Conservation (phyloP, 257 asterid genomes). For the Euphrasia confusa region DNA sequence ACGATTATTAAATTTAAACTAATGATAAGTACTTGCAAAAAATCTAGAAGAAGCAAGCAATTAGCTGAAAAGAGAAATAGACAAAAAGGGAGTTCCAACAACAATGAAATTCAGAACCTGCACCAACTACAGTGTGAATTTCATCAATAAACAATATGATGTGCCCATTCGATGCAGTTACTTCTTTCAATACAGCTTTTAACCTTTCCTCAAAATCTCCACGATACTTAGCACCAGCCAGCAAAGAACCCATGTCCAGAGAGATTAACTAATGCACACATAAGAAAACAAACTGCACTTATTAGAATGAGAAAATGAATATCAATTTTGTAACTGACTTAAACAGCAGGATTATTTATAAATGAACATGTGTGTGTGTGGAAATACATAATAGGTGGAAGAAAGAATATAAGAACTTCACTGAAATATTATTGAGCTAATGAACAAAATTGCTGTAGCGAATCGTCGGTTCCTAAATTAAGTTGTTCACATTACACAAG, state of each 20-base stretch:
- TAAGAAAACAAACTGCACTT: conserved; percentile 10
- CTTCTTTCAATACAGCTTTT: conserved; percentile 88
- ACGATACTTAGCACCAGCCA: conserved; percentile 89
- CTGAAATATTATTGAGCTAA: conserved; percentile 11
- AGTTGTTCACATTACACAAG: conserved; percentile 7
- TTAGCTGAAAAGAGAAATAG: conserved; percentile 14
- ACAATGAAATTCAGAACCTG: conserved; percentile 44
- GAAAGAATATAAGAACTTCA: conserved; percentile 10
- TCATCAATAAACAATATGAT: conserved; percentile 84
- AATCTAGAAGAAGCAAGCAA: conserved; percentile 14
- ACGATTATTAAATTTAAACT: not conserved
- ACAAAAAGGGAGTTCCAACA: conserved; percentile 11
- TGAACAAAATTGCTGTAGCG: conserved; percentile 6
- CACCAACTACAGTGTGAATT: conserved; percentile 95
- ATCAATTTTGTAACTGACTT: conserved; percentile 3
- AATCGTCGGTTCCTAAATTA: conserved; percentile 5
- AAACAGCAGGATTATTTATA: not conserved
- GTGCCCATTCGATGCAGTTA: conserved; percentile 83
- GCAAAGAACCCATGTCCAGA: conserved; percentile 88
- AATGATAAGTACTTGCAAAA: not conserved
- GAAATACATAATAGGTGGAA: not conserved
- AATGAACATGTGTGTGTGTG: too few species aligned
- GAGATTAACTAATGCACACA: conserved; percentile 61
- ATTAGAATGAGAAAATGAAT: conserved; percentile 13
- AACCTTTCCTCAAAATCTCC: conserved; percentile 95